Conservation (phyloP, 345 rosid genomes). For the Citrus unshiu region DNA sequence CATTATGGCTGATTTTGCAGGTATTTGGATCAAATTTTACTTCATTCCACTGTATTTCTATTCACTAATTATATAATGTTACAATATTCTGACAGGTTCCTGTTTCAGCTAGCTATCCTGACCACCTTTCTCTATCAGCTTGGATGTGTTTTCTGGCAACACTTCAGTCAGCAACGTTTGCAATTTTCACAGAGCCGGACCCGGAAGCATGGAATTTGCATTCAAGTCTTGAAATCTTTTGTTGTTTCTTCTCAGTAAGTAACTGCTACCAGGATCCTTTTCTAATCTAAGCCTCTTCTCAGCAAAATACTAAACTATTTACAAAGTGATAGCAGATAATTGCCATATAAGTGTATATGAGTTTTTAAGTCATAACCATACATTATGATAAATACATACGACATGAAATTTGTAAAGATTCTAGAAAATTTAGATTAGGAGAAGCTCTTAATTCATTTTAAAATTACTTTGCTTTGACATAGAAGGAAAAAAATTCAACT, state of each 20-base stretch:
- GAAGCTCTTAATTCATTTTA: too few species aligned
- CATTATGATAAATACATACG: too few species aligned
- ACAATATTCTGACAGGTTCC: constrained; percentile 42
- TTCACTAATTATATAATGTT: neutral
- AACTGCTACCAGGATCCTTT: neutral
- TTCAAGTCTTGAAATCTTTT: constrained; percentile 40
- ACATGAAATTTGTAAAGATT: too few species aligned
- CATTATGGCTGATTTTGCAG: constrained; percentile 73
- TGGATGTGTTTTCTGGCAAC: constrained; percentile 74
- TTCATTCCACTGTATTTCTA: neutral
- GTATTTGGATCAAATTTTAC: constrained; percentile 22
- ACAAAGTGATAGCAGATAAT: too few species aligned
- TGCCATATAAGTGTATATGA: too few species aligned
- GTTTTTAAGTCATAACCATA: too few species aligned
- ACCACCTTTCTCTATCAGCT: constrained; percentile 58
- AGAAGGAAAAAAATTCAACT: neutral
- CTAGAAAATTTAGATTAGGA: too few species aligned
- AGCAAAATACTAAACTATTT: too few species aligned
- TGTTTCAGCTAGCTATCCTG: constrained; percentile 45
- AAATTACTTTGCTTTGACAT: neutral
- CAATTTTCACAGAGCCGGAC: constrained; percentile 47
- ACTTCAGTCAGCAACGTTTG: constrained; percentile 45
- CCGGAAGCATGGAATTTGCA: constrained; percentile 46
- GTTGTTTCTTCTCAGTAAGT: constrained; percentile 45
- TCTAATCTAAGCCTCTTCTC: too few species aligned